phyloP scores from a whole-genome alignment of 371 early-diverging fungal genomes.

The Mucor ambiguus region DNA sequence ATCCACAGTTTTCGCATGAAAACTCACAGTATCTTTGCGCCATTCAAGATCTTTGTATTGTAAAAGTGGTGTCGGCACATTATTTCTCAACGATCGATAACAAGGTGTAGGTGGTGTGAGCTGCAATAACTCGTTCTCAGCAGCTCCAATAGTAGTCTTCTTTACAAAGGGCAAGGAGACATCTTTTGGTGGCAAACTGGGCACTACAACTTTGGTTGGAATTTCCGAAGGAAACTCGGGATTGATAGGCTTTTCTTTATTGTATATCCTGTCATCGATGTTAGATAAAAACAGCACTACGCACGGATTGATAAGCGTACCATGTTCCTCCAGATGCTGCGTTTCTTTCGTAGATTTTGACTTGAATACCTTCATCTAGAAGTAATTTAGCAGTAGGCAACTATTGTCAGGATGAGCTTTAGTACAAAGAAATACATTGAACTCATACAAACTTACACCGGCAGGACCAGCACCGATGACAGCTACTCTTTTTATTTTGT shows the following conservation, averaged over 20 bases:
- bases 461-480: constrained; percentile 50
- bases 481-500: constrained; percentile 34
- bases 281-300: background rate
- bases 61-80: constrained; percentile 30
- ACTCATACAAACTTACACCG: constrained; percentile 24
- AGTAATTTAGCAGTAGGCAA: constrained; percentile 38
- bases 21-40: constrained; percentile 20
- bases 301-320: constrained; percentile 10
- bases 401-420: constrained; percentile 7
- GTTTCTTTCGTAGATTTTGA: constrained; percentile 39
- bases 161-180: background rate
- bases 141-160: background rate
- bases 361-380: constrained; percentile 36
- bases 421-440: background rate
- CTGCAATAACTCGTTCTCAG: constrained; percentile 12
- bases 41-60: constrained; percentile 28
- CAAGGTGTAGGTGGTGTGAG: constrained; percentile 23
- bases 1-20: background rate
- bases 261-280: constrained; percentile 13
- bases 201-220: constrained; percentile 16
- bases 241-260: constrained; percentile 19
- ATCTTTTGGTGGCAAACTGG: constrained; percentile 12
- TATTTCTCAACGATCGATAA: constrained; percentile 28
- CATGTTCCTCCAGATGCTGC: constrained; percentile 38
- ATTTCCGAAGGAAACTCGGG: constrained; percentile 22